Evolutionary conservation across 1,284 basidiomycete species (phyloP).

Genomic region (Gymnopus androsaceus): DNA sequence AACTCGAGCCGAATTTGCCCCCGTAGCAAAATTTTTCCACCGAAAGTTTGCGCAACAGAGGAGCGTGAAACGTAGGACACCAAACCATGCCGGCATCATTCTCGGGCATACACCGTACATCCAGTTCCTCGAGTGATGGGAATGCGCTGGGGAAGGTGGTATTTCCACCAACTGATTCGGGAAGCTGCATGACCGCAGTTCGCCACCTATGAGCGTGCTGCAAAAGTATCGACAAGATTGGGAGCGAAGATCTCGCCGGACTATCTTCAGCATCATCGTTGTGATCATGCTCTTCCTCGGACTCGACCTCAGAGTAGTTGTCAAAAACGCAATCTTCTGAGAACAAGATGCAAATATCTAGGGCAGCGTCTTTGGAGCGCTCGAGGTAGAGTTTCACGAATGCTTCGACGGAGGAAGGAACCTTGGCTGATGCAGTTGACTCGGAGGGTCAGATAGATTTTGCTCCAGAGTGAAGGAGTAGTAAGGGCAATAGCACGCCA

Average conservation of each 20-base stretch:
- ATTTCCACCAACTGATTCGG: neutral
- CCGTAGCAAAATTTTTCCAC: neutral
- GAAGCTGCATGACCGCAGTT: neutral
- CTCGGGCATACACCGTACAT: neutral
- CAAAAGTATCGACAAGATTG: neutral
- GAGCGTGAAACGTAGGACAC: neutral
- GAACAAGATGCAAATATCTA: neutral
- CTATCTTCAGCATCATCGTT: neutral
- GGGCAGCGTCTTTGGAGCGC: neutral
- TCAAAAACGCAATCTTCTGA: neutral
- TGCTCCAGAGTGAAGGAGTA: neutral
- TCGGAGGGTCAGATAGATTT: neutral
- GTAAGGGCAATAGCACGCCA: neutral
- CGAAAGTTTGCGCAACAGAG: neutral
- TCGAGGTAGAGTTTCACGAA: neutral
- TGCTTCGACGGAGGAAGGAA: neutral
- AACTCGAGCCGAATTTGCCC: neutral
- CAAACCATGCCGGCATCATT: neutral
- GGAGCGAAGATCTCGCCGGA: neutral
- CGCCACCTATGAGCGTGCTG: neutral
- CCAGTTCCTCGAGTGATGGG: neutral
- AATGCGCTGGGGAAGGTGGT: neutral
- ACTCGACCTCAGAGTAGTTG: too few species aligned
- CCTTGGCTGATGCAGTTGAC: neutral
- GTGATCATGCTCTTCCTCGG: neutral